Conservation (phyloP, 2,329 filamentous ascomycete genomes). For the Teratosphaeriaceae sp. region DNA sequence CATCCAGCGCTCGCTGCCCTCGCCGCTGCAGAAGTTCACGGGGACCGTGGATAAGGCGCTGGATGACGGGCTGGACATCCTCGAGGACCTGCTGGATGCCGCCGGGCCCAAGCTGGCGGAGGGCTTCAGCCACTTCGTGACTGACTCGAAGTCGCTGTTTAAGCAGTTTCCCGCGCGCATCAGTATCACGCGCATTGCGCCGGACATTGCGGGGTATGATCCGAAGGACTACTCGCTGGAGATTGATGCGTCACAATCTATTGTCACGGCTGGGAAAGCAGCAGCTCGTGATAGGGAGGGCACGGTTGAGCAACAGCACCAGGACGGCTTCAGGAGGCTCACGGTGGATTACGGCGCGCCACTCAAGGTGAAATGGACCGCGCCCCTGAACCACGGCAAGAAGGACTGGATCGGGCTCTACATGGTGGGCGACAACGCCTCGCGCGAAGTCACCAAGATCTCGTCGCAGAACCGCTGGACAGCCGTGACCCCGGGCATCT, state of each 20-base stretch:
- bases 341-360: slow-evolving; percentile 85
- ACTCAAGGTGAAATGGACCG: slow-evolving; percentile 84
- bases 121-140: slow-evolving; percentile 78
- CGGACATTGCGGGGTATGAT: slow-evolving; percentile 73
- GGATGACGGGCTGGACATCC: slow-evolving; percentile 77
- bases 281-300: slow-evolving; percentile 66
- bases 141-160: slow-evolving; percentile 81
- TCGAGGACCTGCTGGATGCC: slow-evolving; percentile 83
- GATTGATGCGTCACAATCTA: slow-evolving; percentile 57
- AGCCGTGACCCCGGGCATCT: slow-evolving; percentile 68
- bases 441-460: slow-evolving; percentile 74
- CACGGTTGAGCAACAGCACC: slow-evolving; percentile 54
- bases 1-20: slow-evolving; percentile 77
- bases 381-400: slow-evolving; percentile 77
- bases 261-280: slow-evolving; percentile 33
- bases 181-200: slow-evolving; percentile 70
- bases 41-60: slow-evolving; percentile 82
- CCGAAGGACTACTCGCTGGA: slow-evolving; percentile 72
- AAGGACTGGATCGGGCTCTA: slow-evolving; percentile 96
- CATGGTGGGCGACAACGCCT: slow-evolving; percentile 89
- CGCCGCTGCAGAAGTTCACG: slow-evolving; percentile 74
- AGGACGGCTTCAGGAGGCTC: slow-evolving; percentile 62
- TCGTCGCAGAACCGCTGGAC: slow-evolving; percentile 86
- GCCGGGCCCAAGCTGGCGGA: slow-evolving; percentile 80
- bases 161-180: slow-evolving; percentile 83